Evolutionary conservation across 352 stramenopile species (phyloP).

Genomic region (Globisporangium spinosum): DNA sequence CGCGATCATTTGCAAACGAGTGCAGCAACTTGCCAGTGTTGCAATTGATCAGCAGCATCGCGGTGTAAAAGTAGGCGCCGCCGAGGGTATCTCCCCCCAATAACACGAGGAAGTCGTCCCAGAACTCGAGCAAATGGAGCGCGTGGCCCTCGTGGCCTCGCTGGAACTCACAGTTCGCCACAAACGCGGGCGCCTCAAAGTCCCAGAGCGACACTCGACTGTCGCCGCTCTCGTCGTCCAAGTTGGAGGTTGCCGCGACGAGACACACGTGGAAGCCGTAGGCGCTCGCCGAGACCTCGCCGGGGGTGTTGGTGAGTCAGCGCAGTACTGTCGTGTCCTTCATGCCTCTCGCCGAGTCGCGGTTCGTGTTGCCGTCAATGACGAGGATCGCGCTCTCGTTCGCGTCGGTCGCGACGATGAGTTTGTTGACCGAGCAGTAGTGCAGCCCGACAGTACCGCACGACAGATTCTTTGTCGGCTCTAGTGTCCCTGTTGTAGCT

Average conservation of each 20-base stretch:
- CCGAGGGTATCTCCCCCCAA: constrained; percentile 46
- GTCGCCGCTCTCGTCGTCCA: constrained; percentile 22
- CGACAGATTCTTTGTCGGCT: constrained; percentile 16
- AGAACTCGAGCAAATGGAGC: constrained; percentile 58
- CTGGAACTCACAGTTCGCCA: constrained; percentile 33
- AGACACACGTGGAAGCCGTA: constrained; percentile 70
- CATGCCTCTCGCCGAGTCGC: constrained; percentile 38
- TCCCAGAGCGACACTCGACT: constrained; percentile 63
- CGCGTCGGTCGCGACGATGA: constrained; percentile 49
- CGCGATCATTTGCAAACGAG: constrained; percentile 51
- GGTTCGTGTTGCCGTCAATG: constrained; percentile 62
- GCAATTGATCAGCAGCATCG: constrained; percentile 36
- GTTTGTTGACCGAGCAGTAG: constrained; percentile 76
- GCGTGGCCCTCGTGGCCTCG: constrained; percentile 17
- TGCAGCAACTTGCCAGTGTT: constrained; percentile 51
- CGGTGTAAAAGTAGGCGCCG: constrained; percentile 55
- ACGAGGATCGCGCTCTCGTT: constrained; percentile 48
- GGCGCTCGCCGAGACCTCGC: constrained; percentile 42
- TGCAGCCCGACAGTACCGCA: constrained; percentile 58
- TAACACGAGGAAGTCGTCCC: constrained; percentile 66
- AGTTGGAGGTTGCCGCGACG: constrained; percentile 51
- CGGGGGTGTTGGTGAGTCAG: constrained; percentile 54
- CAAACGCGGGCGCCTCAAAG: constrained; percentile 62
- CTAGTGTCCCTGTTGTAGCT: not conserved
- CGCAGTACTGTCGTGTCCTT: constrained; percentile 48